These are phyloP conservation scores for Magnaporthiopsis poae DNA, from an alignment of 2,329 filamentous ascomycete genomes.

Conservation along the genomic window DNA sequence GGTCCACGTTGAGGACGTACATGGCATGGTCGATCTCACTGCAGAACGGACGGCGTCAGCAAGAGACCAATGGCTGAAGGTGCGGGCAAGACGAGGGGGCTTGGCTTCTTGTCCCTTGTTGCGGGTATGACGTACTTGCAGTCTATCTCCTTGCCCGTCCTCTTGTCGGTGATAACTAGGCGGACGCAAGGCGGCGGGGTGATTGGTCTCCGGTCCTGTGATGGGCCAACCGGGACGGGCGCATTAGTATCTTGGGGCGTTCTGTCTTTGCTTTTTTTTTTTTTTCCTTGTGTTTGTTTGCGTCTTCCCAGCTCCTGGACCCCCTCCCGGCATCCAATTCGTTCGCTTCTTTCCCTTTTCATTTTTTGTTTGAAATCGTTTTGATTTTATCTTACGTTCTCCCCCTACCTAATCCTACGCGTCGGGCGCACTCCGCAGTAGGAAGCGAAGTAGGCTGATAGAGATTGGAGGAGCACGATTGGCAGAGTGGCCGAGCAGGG, in stretches of 20 bases:
- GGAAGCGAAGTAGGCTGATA: background rate
- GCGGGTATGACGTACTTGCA: slow-evolving; percentile 53
- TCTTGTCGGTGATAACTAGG: slow-evolving; percentile 65
- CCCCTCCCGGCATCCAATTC: background rate
- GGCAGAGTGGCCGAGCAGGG: background rate
- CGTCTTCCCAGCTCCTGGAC: background rate
- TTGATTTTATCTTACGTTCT: no score
- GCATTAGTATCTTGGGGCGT: background rate
- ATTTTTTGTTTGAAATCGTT: background rate
- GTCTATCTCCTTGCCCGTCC: slow-evolving; percentile 71
- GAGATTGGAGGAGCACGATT: background rate
- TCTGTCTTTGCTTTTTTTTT: background rate
- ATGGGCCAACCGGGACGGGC: background rate
- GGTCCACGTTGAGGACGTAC: slow-evolving; percentile 54
- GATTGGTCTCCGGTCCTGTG: slow-evolving; percentile 82
- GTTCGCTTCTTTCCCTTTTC: background rate
- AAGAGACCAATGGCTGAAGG: background rate
- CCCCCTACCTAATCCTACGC: background rate
- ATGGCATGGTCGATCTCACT: slow-evolving; percentile 50
- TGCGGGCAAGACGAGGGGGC: background rate
- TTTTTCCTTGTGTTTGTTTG: background rate
- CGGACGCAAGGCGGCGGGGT: slow-evolving; percentile 89
- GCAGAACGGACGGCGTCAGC: slow-evolving; percentile 19
- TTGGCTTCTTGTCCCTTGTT: slow-evolving; percentile 2
- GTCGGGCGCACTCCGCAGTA: background rate